Evolutionary conservation across 108 stramenopile genomes (phyloP), one percentile per base, ranked within the genome.

Genomic region (Asterionellopsis glacialis): DNA sequence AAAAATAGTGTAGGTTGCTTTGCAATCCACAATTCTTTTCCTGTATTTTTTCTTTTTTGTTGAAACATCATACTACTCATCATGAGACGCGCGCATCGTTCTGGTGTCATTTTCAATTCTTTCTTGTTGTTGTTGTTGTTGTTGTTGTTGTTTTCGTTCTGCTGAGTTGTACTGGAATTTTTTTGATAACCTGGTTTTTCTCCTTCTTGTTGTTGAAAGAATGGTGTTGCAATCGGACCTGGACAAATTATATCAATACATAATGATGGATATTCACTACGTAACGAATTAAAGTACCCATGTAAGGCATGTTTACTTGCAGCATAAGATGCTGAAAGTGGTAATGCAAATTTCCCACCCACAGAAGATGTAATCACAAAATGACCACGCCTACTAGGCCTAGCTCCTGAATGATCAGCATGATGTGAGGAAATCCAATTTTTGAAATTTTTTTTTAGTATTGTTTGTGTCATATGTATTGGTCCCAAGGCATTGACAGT

Each of bases 291-390:
- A 63, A 84, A 80, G 57, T 82, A 90, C 19, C 83, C 82, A 16
- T 84, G 71, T 24, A 84, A 6, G 1, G 85, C 85, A 59, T 81
- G 80, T 55, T 90, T 90, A 44, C 70, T 66, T 22, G 83, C 70
- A 11, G 83, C 79, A 67, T 90, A 90, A 11, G 79, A 72, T 22
- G 84, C 67, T 18, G 83, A 84, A 47, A 90, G 47, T 0, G 88
- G 83, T 15, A 83, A 44, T 2, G 81, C 71, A 11, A 83, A 55
- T 27, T 66, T 63, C n/a, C 68, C 83, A 51, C 63, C 80, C 18
- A 90, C 73, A 19, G 77, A 79, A 10, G 77, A 74, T 38, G 81
- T 81, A 0, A 75, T 55, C 1, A 84, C 72, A 33, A 90, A 33
- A 41, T 82, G 82, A 47, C 33, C 33, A 33, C 33, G 51, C 47